Conservation (phyloP, 148 eudicot species). For the Rhododendron ovatum region DNA sequence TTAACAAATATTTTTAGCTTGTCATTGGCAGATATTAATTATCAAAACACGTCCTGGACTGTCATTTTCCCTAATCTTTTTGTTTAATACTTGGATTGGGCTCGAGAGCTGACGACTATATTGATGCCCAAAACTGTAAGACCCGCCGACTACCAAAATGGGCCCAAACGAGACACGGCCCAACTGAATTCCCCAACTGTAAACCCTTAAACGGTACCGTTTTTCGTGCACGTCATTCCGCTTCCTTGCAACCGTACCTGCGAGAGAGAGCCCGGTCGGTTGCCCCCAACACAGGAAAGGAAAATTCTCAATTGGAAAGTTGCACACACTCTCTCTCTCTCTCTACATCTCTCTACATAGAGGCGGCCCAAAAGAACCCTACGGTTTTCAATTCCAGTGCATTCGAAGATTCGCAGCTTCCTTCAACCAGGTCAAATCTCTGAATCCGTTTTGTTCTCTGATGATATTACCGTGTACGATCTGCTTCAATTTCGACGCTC, state of each 20-base stretch:
- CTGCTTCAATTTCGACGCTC: neutral
- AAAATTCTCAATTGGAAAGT: neutral
- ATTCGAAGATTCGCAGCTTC: neutral
- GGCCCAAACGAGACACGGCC: neutral
- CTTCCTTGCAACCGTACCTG: neutral
- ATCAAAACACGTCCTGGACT: too few relatives aligned
- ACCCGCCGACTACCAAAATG: too few relatives aligned
- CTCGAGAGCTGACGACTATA: too few relatives aligned
- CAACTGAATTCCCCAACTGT: neutral
- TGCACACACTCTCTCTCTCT: neutral
- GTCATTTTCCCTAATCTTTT: too few relatives aligned
- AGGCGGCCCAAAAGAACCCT: neutral
- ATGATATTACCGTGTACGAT: neutral
- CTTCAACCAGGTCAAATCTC: conserved; percentile 6
- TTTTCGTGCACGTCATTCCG: neutral
- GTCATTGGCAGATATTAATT: too few relatives aligned
- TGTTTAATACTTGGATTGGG: too few relatives aligned
- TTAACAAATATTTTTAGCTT: too few relatives aligned
- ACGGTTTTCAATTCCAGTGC: neutral
- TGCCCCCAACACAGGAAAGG: neutral
- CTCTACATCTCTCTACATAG: neutral
- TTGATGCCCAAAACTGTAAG: too few relatives aligned
- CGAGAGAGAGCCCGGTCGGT: neutral
- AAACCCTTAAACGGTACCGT: neutral
- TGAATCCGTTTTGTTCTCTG: neutral